These are phyloP conservation scores for Neofusicoccum ribis DNA, from an alignment of 2,329 filamentous ascomycete genomes.

Conservation along the genomic window DNA sequence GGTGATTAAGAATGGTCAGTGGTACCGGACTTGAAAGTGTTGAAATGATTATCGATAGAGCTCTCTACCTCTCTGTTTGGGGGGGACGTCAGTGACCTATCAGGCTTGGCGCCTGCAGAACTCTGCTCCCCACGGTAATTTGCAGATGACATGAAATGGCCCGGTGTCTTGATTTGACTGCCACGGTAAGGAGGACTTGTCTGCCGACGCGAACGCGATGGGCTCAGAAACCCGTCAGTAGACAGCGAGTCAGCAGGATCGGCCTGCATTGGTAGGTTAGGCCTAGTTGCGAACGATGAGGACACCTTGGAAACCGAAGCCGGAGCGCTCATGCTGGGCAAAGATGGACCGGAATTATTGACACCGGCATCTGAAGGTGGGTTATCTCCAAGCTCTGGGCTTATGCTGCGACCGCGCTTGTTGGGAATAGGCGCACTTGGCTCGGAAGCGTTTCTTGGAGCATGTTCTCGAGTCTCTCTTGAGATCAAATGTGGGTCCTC, in stretches of 20 bases:
- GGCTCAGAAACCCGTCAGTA: no score
- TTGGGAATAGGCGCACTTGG: background rate
- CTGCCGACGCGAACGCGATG: background rate
- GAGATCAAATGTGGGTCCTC: no score
- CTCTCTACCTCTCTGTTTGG: background rate
- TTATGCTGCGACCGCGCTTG: background rate
- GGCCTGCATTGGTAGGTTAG: background rate
- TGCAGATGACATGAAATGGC: background rate
- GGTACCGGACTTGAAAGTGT: background rate
- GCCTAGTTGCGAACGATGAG: background rate
- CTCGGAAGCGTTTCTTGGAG: background rate
- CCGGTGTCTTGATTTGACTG: background rate
- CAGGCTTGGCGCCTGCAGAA: background rate
- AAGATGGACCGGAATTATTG: background rate
- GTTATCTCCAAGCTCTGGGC: background rate
- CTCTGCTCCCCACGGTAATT: no score
- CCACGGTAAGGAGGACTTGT: background rate
- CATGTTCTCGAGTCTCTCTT: no score
- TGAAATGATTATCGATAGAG: background rate
- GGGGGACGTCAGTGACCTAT: background rate
- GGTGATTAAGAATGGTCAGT: background rate
- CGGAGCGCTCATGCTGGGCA: background rate
- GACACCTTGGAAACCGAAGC: background rate
- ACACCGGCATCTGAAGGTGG: background rate
- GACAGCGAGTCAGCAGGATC: background rate